Base-by-base conservation (phyloP, 2,329 filamentous ascomycete genomes). In the Sarocladiaceae sp. region DNA sequence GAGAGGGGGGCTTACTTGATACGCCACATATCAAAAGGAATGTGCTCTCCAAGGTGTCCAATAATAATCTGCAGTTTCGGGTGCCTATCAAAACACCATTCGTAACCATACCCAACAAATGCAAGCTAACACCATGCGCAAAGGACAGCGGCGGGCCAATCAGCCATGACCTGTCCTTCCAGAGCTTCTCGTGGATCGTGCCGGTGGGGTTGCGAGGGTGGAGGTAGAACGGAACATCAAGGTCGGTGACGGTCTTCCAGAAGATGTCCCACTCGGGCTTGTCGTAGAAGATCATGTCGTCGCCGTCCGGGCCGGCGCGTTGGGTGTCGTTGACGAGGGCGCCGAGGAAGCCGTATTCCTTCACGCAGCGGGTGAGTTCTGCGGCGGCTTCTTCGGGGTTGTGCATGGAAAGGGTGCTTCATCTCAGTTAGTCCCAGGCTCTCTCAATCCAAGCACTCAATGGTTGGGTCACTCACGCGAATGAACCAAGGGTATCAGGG, bases 281-380 rank as follows among this genome's bases (percentile, higher is more conserved):
- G 60, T 87, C 84, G 66, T 86, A 87, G 67, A 85, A 86, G 62
- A 86, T 69, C 71, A 82, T 78, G 22, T 76, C 75, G 52, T 84
- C 79, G 33, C 81, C 82, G 53, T 83, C 78, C 0, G 68, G 56
- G 3, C 80, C 81, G 15, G 79, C 73, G 25, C 78, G 76, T 60
- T 87, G 83, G 2, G 75, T 80, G 60, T 85, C 80, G 59, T 84
- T 84, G 42, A 87, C 73, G 4, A 87, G 66, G 3, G 75, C 80
- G 2, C 83, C 83, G 54, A 80, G 76, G 69, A 86, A 86, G n/a
- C 82, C 80, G 47, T 77, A 69, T 54, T 82, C 64, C 2, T 68
- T 76, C 4, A 86, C 77, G 50, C 76, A 80, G 49, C 79, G 71
- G 40, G 64, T 63, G 2, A 83, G 68, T 55, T 83, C 80, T 2